Conservation (phyloP, 2,329 filamentous ascomycete genomes). For the Colletotrichum sp. region DNA sequence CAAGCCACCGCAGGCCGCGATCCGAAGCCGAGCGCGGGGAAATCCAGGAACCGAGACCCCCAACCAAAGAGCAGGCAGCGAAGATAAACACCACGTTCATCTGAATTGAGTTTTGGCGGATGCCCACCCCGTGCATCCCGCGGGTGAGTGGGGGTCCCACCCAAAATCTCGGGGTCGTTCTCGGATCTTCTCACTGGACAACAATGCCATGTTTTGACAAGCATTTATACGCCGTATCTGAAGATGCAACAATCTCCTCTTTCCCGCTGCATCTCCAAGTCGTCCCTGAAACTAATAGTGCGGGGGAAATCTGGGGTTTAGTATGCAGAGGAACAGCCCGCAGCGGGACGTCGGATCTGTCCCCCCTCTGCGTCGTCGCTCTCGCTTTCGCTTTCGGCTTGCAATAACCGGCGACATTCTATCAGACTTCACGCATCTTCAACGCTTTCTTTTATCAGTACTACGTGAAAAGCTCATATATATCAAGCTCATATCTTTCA, state of each 20-base stretch:
- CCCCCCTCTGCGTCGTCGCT: background rate
- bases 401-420: background rate
- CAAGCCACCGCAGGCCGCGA: background rate
- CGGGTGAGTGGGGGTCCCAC: background rate
- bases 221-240: background rate
- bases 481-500: background rate
- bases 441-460: rapidly evolving
- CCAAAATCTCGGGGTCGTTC: too few species aligned
- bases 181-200: background rate
- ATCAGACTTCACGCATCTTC: background rate
- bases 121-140: background rate
- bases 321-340: background rate
- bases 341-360: background rate
- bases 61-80: too few species aligned
- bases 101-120: background rate
- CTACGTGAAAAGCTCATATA: background rate
- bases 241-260: background rate
- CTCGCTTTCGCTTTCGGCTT: background rate
- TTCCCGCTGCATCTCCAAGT: background rate
- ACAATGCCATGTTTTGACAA: background rate
- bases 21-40: background rate
- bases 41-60: background rate
- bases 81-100: background rate
- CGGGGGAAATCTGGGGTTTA: background rate
- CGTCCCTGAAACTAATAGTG: background rate